Percentiles rank a stretch among this genome's conserved stretches.
Evolutionary conservation across 2,329 filamentous ascomycete genomes (phyloP).

Genomic region (Trichoderma koningiopsis): DNA sequence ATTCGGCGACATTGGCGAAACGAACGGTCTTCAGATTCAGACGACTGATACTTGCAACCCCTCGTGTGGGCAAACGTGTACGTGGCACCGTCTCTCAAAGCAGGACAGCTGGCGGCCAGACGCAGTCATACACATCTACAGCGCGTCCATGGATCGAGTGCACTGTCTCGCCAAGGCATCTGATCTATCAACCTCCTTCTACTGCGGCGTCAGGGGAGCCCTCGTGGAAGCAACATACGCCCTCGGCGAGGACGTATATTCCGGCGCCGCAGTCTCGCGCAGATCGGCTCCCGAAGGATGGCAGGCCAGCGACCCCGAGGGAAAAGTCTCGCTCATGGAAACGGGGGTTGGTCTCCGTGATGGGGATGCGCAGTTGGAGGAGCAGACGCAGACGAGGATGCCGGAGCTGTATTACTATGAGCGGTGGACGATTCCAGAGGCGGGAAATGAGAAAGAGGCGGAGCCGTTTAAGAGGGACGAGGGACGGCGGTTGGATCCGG

Average conservation of each 20-base stretch:
- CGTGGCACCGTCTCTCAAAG: constrained; percentile 51
- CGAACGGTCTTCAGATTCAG: constrained; percentile 37
- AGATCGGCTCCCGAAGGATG: constrained; percentile 33
- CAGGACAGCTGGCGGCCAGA: constrained; percentile 53
- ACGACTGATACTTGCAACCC: constrained; percentile 43
- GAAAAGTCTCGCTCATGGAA: constrained; percentile 36
- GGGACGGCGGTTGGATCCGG: constrained; percentile 19
- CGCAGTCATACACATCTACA: constrained; percentile 49
- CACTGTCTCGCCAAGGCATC: constrained; percentile 53
- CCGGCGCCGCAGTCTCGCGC: constrained; percentile 13
- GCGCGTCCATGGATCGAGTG: constrained; percentile 39
- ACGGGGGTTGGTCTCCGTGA: constrained; percentile 37
- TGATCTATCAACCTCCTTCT: constrained; percentile 51
- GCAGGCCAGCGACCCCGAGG: constrained; percentile 25
- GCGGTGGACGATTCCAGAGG: background rate
- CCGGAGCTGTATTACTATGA: constrained; percentile 31
- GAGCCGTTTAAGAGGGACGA: background rate
- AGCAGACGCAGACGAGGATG: constrained; percentile 27
- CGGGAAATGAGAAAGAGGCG: background rate
- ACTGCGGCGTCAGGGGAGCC: constrained; percentile 52
- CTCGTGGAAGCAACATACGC: constrained; percentile 47
- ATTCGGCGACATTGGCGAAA: background rate
- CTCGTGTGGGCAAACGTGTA: constrained; percentile 40
- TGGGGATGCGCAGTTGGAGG: constrained; percentile 26
- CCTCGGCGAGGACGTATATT: constrained; percentile 33